A percentile compares a stretch with the other conserved stretches of the same genome.
These are phyloP conservation scores for Ogataea glucozyma DNA, from an alignment of 805 yeast genomes.

Conservation along the genomic window DNA sequence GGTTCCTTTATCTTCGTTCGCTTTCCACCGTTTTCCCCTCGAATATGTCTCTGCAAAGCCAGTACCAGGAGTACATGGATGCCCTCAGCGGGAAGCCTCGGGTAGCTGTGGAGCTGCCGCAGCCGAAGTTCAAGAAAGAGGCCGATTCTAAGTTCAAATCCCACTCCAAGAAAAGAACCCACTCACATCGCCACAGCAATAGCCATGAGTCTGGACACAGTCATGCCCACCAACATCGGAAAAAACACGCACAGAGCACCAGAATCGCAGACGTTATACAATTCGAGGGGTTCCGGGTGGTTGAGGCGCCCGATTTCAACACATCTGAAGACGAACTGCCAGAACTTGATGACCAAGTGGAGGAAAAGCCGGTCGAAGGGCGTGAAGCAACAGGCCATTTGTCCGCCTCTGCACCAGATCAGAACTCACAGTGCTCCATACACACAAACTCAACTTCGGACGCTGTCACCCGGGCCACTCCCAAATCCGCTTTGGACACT, in stretches of 20 bases:
- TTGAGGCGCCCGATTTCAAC: conserved; percentile 30
- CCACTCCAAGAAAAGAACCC: no score
- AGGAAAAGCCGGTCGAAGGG: not conserved
- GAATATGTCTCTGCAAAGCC: conserved; percentile 1
- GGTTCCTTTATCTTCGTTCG: not conserved
- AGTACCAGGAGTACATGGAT: conserved; percentile 4
- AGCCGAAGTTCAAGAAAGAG: no score
- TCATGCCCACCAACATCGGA: not conserved
- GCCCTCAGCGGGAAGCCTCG: not conserved
- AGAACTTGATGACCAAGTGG: not conserved
- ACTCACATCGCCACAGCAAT: not conserved
- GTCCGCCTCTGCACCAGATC: no score
- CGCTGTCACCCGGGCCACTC: not conserved
- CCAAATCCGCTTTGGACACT: conserved; percentile 17
- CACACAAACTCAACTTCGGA: no score
- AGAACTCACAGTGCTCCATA: no score
- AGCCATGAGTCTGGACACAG: not conserved
- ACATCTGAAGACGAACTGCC: conserved; percentile 27
- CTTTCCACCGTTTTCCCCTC: not conserved
- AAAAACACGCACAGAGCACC: not conserved
- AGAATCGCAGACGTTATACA: not conserved
- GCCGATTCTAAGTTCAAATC: no score
- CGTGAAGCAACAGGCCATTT: not conserved
- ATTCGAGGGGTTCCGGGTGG: conserved; percentile 21
- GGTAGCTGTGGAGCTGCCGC: not conserved